A percentile compares a stretch with the other conserved stretches of the same genome.
Conservation (phyloP, 768 basidiomycete genomes). For the Lyophyllum shimeji region DNA sequence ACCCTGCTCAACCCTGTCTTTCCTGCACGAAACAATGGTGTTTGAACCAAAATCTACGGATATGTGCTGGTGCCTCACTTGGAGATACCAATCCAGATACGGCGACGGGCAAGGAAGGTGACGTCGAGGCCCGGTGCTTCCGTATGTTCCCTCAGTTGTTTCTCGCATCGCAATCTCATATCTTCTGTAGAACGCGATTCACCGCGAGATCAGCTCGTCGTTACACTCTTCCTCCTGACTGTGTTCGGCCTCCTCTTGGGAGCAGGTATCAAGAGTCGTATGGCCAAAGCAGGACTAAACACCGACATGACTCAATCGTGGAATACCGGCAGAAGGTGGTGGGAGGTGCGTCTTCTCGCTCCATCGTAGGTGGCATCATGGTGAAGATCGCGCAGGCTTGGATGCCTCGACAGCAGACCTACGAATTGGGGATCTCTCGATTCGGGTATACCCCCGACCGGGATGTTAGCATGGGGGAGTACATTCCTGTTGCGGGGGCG, state of each 20-base stretch:
- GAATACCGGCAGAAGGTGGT: conserved; percentile 70
- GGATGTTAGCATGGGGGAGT: conserved; percentile 40
- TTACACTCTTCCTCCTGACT: conserved; percentile 85
- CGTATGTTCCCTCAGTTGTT: conserved; percentile 52
- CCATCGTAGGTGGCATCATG: conserved; percentile 3
- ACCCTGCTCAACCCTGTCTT: conserved; percentile 86
- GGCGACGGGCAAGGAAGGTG: conserved; percentile 92
- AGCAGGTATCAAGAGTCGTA: conserved; percentile 81
- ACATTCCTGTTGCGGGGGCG: conserved; percentile 39
- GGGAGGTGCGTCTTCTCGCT: conserved; percentile 63
- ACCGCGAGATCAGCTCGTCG: conserved; percentile 91
- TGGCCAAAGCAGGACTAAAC: conserved; percentile 75
- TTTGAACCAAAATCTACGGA: conserved; percentile 84
- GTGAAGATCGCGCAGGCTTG: conserved; percentile 42
- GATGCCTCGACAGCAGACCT: conserved; percentile 52
- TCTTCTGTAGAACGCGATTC: conserved; percentile 83
- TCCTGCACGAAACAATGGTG: conserved; percentile 97
- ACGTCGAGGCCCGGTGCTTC: conserved; percentile 95
- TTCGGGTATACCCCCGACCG: conserved; percentile 44
- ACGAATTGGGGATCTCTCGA: conserved; percentile 42
- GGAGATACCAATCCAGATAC: conserved; percentile 92
- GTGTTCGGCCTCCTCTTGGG: conserved; percentile 84
- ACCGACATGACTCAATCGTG: conserved; percentile 52
- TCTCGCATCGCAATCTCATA: conserved; percentile 12
- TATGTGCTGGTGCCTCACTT: conserved; percentile 77